These are phyloP conservation scores for Penicillium sp. DNA, from an alignment of 2,329 filamentous ascomycete genomes.

Conservation along the genomic window DNA sequence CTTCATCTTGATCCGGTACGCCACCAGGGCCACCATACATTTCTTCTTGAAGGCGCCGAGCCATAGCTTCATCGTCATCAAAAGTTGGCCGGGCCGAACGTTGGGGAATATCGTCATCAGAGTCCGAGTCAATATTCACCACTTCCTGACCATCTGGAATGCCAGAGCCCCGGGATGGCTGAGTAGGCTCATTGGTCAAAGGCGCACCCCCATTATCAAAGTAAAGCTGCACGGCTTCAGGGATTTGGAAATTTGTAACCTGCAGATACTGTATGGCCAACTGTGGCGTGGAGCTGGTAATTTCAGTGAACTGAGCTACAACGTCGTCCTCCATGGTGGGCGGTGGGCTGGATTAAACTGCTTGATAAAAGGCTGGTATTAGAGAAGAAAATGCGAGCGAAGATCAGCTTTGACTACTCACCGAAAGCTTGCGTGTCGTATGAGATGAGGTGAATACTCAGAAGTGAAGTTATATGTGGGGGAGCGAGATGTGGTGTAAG, in stretches of 20 bases:
- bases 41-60: slow-evolving; percentile 85
- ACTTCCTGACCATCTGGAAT: slow-evolving; percentile 57
- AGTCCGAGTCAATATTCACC: slow-evolving; percentile 74
- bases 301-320: slow-evolving; percentile 71
- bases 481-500: slow-evolving; percentile 28
- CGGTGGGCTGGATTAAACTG: background rate
- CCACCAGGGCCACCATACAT: slow-evolving; percentile 61
- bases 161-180: slow-evolving; percentile 32
- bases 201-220: slow-evolving; percentile 75
- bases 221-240: slow-evolving; percentile 83
- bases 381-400: slow-evolving; percentile 2
- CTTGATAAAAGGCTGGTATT: background rate
- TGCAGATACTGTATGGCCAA: slow-evolving; percentile 79
- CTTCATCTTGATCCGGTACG: slow-evolving; percentile 53
- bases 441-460: slow-evolving; percentile 7
- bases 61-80: slow-evolving; percentile 92
- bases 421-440: slow-evolving; percentile 1
- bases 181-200: slow-evolving; percentile 49
- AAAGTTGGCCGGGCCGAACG: slow-evolving; percentile 52
- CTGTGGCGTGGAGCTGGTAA: slow-evolving; percentile 71
- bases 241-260: slow-evolving; percentile 76
- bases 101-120: slow-evolving; percentile 62
- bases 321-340: slow-evolving; percentile 63
- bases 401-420: slow-evolving; percentile 1
- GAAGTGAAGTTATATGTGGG: slow-evolving; percentile 9